phyloP scores from a whole-genome alignment of 2,329 filamentous ascomycete genomes.

The Arthrobotrys megalospora region DNA sequence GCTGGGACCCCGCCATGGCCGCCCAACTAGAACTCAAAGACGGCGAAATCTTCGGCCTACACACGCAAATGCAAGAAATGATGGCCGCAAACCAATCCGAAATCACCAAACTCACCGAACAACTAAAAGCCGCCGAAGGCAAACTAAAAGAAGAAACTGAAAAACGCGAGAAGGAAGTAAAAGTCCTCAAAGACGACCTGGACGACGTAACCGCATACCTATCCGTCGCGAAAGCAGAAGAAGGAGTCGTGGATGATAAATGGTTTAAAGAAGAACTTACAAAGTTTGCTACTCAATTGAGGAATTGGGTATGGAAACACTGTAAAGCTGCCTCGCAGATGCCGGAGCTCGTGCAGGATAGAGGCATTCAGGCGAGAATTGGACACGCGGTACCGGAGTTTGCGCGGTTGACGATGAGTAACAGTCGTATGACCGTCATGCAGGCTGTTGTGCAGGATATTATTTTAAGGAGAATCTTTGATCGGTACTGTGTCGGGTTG shows the following conservation, averaged over 20 bases:
- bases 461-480: constrained; percentile 48
- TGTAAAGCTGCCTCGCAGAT: constrained; percentile 58
- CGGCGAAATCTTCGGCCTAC: constrained; percentile 46
- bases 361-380: constrained; percentile 42
- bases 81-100: constrained; percentile 56
- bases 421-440: constrained; percentile 61
- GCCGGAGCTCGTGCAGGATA: constrained; percentile 49
- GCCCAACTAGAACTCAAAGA: constrained; percentile 54
- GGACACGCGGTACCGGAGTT: constrained; percentile 51
- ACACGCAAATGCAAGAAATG: constrained; percentile 61
- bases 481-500: constrained; percentile 57
- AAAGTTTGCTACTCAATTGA: constrained; percentile 41
- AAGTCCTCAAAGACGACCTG: constrained; percentile 51
- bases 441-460: constrained; percentile 61
- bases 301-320: constrained; percentile 60
- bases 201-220: constrained; percentile 59
- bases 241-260: constrained; percentile 58
- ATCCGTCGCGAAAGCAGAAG: constrained; percentile 53
- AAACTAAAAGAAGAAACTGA: constrained; percentile 57
- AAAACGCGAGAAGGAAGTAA: constrained; percentile 53
- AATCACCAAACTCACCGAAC: constrained; percentile 53
- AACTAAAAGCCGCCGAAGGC: constrained; percentile 45
- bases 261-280: constrained; percentile 57
- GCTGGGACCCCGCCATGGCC: constrained; percentile 42
- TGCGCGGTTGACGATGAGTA: constrained; percentile 56